Evolutionary conservation across 768 basidiomycete species (phyloP).

Genomic region (Pisolithus marmoratus): DNA sequence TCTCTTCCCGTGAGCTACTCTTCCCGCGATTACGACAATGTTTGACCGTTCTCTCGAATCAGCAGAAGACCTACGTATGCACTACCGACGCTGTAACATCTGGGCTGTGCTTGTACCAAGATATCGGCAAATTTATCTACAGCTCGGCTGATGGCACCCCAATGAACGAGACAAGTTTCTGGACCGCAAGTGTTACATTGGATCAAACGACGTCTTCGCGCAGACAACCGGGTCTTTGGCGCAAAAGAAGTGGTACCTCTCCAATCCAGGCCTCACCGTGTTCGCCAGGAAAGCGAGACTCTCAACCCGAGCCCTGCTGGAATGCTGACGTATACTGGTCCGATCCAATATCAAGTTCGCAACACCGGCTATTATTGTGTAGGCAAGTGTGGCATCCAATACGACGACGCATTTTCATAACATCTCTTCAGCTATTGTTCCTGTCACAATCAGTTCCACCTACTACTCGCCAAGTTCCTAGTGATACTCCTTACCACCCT

Average conservation of each 20-base stretch:
- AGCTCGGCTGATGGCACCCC: slow-evolving; percentile 58
- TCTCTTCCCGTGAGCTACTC: slow-evolving; percentile 56
- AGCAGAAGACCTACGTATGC: slow-evolving; percentile 92
- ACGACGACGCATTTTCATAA: neutral
- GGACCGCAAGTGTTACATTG: slow-evolving; percentile 75
- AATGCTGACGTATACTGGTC: slow-evolving; percentile 52
- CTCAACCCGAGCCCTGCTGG: slow-evolving; percentile 47
- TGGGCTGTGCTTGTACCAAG: slow-evolving; percentile 59
- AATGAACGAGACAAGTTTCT: slow-evolving; percentile 76
- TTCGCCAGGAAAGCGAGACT: slow-evolving; percentile 19
- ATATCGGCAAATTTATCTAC: slow-evolving; percentile 90
- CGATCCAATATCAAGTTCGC: slow-evolving; percentile 77
- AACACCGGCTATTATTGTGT: slow-evolving; percentile 97
- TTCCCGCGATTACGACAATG: slow-evolving; percentile 7
- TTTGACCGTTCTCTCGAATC: slow-evolving; percentile 14
- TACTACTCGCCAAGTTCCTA: slow-evolving; percentile 32
- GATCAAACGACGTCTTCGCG: slow-evolving; percentile 20
- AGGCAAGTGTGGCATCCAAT: slow-evolving; percentile 48
- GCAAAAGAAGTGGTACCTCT: slow-evolving; percentile 14
- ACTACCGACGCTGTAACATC: slow-evolving; percentile 72
- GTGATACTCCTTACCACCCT: slow-evolving; percentile 62
- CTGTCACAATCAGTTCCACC: slow-evolving; percentile 71
- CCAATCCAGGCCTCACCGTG: slow-evolving; percentile 3
- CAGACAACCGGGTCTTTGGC: neutral
- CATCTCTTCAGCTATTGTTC: slow-evolving; percentile 62